These are phyloP conservation scores for Coemansia sp. DNA, from an alignment of 192 early-diverging fungal species.

Conservation along the genomic window DNA sequence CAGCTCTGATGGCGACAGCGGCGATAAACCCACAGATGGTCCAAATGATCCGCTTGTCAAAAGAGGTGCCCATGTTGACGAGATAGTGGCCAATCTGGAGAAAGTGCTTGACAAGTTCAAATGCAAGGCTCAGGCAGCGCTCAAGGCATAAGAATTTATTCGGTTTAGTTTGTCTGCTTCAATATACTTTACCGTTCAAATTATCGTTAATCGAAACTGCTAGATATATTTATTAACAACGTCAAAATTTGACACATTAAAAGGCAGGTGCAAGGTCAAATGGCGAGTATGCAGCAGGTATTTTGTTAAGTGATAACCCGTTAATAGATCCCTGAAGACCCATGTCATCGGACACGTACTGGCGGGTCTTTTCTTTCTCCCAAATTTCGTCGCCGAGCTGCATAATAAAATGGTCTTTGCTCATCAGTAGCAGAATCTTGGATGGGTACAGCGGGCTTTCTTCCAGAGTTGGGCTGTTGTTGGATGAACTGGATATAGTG, in stretches of 20 bases:
- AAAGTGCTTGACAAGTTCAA: too few species aligned
- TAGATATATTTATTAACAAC: too few species aligned
- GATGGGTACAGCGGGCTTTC: conserved; percentile 13
- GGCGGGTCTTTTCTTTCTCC: conserved; percentile 17
- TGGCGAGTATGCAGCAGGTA: conserved; percentile 7
- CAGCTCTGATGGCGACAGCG: too few species aligned
- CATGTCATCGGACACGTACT: conserved; percentile 29
- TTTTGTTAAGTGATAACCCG: conserved; percentile 12
- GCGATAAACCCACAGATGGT: background rate
- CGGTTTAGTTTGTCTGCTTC: too few species aligned
- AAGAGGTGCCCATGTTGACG: too few species aligned
- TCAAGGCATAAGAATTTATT: too few species aligned
- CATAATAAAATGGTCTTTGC: conserved; percentile 29
- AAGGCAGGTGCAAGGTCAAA: background rate
- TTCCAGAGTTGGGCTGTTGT: conserved; percentile 13
- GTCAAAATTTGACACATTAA: background rate
- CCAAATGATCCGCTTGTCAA: too few species aligned
- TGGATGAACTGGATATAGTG: background rate
- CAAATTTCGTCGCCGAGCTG: conserved; percentile 38
- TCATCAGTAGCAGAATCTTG: conserved; percentile 40
- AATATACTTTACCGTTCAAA: too few species aligned
- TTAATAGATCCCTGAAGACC: conserved; percentile 21
- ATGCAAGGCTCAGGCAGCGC: too few species aligned
- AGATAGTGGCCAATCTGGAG: too few species aligned
- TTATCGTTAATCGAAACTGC: too few species aligned